Conservation (phyloP, 2,329 filamentous ascomycete genomes). For the Calonectria pseudoturangicola region DNA sequence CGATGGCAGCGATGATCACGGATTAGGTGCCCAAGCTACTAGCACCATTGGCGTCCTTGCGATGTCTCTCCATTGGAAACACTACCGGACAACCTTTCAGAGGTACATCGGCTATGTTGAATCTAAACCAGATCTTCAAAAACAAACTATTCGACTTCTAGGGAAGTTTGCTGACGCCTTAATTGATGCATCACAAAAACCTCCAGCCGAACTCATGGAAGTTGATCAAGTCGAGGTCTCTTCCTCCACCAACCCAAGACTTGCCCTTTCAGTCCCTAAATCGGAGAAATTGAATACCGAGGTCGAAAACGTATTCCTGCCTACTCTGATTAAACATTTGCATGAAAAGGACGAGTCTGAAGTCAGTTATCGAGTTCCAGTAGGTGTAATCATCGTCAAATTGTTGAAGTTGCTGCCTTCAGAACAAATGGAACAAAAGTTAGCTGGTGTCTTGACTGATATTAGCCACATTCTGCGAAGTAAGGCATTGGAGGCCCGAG, state of each 20-base stretch:
- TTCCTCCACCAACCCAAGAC: constrained; percentile 60
- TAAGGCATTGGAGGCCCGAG: constrained; percentile 89
- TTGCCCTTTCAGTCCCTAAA: constrained; percentile 80
- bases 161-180: constrained; percentile 88
- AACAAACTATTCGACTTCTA: constrained; percentile 88
- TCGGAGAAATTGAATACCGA: constrained; percentile 82
- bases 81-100: constrained; percentile 89
- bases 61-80: constrained; percentile 88
- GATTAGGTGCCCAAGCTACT: constrained; percentile 90
- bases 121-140: constrained; percentile 88
- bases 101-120: constrained; percentile 89
- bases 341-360: constrained; percentile 96
- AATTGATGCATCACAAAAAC: constrained; percentile 70
- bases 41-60: constrained; percentile 85
- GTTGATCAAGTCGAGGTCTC: constrained; percentile 59
- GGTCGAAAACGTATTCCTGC: constrained; percentile 84
- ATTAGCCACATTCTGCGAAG: constrained; percentile 95
- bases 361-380: constrained; percentile 93
- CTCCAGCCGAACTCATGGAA: constrained; percentile 64
- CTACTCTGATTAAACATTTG: constrained; percentile 87
- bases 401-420: constrained; percentile 87
- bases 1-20: constrained; percentile 85
- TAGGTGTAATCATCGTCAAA: constrained; percentile 92
- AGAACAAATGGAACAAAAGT: constrained; percentile 81
- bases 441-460: constrained; percentile 91